Evolutionary conservation across 73 alveolate genomes (phyloP), one percentile per base, ranked within the genome.

Genomic region (Urostyla sp.): DNA sequence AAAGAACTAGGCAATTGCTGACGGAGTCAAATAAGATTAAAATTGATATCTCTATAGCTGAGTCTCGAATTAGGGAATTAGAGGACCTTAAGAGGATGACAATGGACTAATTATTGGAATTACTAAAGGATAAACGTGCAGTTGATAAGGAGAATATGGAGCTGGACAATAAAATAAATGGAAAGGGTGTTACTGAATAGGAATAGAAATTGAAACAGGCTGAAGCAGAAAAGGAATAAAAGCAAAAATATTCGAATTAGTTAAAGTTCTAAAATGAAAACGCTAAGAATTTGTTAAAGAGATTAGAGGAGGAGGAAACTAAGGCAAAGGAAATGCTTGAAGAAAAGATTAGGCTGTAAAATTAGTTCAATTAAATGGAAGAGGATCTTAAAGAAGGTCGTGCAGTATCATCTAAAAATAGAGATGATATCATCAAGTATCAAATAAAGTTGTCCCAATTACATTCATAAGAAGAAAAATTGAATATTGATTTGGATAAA

Each of bases 291-390:
- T 52, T 91, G 10, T 57, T 74, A 56, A 80, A 56, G 24, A 75
- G 87, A 46, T 45, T 78, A 54, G 81, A 87, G 59, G 88, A 87
- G 23, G 93, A 89, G 5, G 94, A 87, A 57, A 78, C 83, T 4
- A 61, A 80, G 78, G 92, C 94, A 0, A 87, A 85, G 67, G 91
- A 78, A 16, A 57, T 87, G 75, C 86, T 86, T 35, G 94, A 91
- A 67, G 90, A 82, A 52, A 91, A 91, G 57, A 88, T 82, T 40
- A 80, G 63, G 77, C 90, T 67, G 56, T 55, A 74, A 32, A 75
- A 87, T 26, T 75, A 84, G 61, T 63, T 78, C 1, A 80, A 87
- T 13, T 53, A 66, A 53, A 52, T 60, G 38, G 72, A 72, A 15
- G 91, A 57, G 16, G 89, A 79, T 36, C 59, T 87, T 0, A 52